Conservation (phyloP, 1,284 basidiomycete genomes). For the Marasmius sp. region DNA sequence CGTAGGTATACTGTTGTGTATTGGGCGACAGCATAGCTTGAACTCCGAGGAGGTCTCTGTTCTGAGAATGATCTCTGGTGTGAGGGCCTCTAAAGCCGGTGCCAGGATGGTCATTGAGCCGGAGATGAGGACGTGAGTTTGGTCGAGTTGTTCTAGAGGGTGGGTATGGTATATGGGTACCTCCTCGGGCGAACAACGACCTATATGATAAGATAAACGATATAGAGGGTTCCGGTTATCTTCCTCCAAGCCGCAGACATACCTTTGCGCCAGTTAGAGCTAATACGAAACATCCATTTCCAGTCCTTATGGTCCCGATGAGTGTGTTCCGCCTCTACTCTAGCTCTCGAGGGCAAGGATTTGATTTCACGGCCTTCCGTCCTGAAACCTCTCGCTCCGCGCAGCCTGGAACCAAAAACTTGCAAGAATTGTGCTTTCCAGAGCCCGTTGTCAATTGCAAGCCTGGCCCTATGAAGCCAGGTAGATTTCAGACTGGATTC, state of each 20-base stretch:
- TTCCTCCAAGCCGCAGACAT: conserved; percentile 18
- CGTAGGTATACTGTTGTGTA: conserved; percentile 20
- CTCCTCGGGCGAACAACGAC: conserved; percentile 54
- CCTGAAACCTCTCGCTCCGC: conserved; percentile 64
- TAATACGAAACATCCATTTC: conserved; percentile 85
- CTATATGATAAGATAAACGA: conserved; percentile 29
- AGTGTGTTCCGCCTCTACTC: conserved; percentile 22
- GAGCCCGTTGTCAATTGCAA: conserved; percentile 57
- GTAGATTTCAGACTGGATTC: background rate
- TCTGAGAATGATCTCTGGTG: conserved; percentile 12
- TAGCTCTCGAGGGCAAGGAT: conserved; percentile 54
- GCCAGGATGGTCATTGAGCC: conserved; percentile 13
- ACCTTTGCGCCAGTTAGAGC: conserved; percentile 79
- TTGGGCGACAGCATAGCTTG: conserved; percentile 29
- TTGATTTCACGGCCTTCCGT: conserved; percentile 58
- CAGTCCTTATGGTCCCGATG: conserved; percentile 51
- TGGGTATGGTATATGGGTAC: conserved; percentile 15
- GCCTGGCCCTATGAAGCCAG: conserved; percentile 43
- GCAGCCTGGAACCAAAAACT: conserved; percentile 64
- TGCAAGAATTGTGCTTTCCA: conserved; percentile 59
- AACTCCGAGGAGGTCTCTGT: conserved; percentile 21
- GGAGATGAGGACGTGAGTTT: conserved; percentile 34
- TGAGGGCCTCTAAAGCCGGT: conserved; percentile 17
- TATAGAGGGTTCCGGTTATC: conserved; percentile 2
- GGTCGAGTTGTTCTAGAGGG: background rate